Evolutionary conservation across 495 filamentous ascomycete genomes (phyloP), one percentile per base, ranked within the genome.

Genomic region (Tuber indicum): DNA sequence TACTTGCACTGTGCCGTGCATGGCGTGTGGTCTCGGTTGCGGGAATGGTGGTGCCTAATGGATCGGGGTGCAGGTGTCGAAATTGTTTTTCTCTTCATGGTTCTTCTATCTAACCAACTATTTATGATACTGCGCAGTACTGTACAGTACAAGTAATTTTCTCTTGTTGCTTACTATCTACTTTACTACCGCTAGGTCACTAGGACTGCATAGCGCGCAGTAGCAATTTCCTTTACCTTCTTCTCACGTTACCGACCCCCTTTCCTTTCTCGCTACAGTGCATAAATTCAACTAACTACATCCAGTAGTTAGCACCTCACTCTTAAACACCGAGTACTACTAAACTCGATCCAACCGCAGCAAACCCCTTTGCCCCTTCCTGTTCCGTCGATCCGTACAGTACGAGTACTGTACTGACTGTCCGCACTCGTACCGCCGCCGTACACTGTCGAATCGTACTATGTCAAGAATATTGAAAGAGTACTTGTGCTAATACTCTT

Each of bases 41-140:
- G 77, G 78, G 78, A 78, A 80, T 71, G n/a, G 9, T 26, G 71
- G 72, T 79, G 71, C 77, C 78, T 66, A 79, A 76, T 72, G 66
- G 78, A 80, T 80, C 74, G 71, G 74, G 74, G 49, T 76, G 77
- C 74, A 79, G 73, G 23, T 75, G 49, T 23, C 23, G 47, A n/a
- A 52, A 52, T 58, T 58, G 49, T 58, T 58, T 58, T 58, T 58
- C 9, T 12, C 49, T 3, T 14, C 8, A 14, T 9, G 1, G n/a
- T 58, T 58, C 0, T 52, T 52, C 19, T 52, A 3, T 9, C 23
- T 19, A n/a, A 52, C 21, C 9, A 21, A 21, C 46, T 21, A 41
- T 3, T 5, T 41, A 41, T 32, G 32, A 32, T 32, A 32, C 32
- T 32, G 32, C 32, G 32, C 32, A 41, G 3, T 32, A 32, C 32